These are phyloP conservation scores for Stromatinia cepivora DNA, from an alignment of 2,329 filamentous ascomycete genomes.

Conservation along the genomic window DNA sequence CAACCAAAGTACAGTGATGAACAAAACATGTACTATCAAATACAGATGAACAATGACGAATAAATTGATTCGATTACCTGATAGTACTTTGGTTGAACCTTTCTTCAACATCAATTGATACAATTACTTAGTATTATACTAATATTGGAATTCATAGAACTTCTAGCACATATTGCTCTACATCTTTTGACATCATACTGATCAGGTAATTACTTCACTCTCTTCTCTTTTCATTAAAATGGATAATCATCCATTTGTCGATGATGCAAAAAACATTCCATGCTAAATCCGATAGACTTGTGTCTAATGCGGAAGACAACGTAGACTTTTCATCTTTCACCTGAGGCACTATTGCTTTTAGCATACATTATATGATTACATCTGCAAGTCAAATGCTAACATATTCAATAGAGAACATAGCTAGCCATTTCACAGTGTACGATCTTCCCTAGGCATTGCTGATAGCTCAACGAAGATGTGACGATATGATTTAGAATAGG, in stretches of 20 bases:
- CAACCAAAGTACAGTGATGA: constrained; percentile 43
- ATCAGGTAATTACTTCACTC: constrained; percentile 15
- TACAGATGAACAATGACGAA: constrained; percentile 44
- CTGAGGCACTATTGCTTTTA: constrained; percentile 52
- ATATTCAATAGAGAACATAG: background rate
- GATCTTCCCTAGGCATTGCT: background rate
- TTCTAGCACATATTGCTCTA: constrained; percentile 3
- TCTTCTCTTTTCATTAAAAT: background rate
- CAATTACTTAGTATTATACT: background rate
- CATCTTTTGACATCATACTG: background rate
- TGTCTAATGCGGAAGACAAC: constrained; percentile 61
- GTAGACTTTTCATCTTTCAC: constrained; percentile 84
- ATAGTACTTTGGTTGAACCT: constrained; percentile 25
- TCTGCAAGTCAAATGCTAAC: constrained; percentile 13
- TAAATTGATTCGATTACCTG: constrained; percentile 45
- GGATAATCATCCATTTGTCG: constrained; percentile 35
- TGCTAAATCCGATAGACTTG: constrained; percentile 70
- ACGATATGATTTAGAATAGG: too few species aligned
- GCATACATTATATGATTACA: constrained; percentile 18
- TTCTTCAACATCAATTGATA: constrained; percentile 12
- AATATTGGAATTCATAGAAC: constrained; percentile 13
- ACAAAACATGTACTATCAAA: constrained; percentile 49
- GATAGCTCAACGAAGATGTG: too few species aligned
- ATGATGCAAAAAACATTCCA: constrained; percentile 71
- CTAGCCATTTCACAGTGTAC: background rate